Conservation (phyloP, 768 basidiomycete species). For the Boletus speciosus region DNA sequence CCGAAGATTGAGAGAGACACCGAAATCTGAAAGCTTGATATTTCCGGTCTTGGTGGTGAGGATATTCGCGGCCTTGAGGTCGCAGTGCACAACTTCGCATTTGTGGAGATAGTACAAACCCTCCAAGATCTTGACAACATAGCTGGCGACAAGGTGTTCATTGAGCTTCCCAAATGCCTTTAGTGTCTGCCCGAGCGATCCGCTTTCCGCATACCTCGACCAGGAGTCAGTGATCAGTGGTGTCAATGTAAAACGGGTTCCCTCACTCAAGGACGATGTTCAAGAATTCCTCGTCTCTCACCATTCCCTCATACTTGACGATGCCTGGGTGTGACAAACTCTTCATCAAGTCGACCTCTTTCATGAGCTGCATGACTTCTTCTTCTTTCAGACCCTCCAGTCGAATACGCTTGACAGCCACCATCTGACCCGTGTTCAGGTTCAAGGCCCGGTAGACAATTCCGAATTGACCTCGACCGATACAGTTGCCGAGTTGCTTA, state of each 20-base stretch:
- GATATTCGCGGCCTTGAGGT: conserved; percentile 98
- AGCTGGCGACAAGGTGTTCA: conserved; percentile 86
- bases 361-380: conserved; percentile 88
- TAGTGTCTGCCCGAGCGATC: conserved; percentile 88
- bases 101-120: conserved; percentile 90
- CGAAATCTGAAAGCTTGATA: conserved; percentile 96
- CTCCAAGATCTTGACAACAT: conserved; percentile 95
- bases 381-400: conserved; percentile 88
- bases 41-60: conserved; percentile 98
- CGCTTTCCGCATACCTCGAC: conserved; percentile 89
- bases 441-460: conserved; percentile 94
- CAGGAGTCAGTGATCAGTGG: conserved; percentile 13
- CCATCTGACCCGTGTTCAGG: conserved; percentile 91
- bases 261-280: conserved; percentile 93
- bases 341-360: conserved; percentile 91
- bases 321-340: conserved; percentile 91
- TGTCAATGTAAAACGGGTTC: background rate
- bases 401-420: conserved; percentile 97
- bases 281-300: conserved; percentile 79
- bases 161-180: conserved; percentile 93
- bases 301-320: conserved; percentile 97
- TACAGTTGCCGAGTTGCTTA: conserved; percentile 97
- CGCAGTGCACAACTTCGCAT: conserved; percentile 92
- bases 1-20: conserved; percentile 92
- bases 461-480: conserved; percentile 96